Conservation (phyloP, 2,329 filamentous ascomycete genomes). For the Curvularia sp. region DNA sequence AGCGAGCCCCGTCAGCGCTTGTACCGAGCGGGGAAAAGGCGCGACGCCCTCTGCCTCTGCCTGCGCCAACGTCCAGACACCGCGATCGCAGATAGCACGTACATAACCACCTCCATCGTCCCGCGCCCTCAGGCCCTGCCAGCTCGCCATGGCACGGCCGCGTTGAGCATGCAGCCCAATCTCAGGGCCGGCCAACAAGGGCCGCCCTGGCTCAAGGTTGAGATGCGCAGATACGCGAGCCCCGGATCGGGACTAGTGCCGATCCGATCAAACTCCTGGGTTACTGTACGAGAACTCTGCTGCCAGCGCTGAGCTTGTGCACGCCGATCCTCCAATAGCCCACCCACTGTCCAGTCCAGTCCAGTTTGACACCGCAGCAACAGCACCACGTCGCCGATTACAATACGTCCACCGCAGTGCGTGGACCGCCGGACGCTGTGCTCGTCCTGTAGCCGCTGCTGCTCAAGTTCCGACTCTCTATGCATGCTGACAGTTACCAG, state of each 20-base stretch:
- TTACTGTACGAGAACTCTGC: slow-evolving; percentile 3
- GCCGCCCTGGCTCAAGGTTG: not conserved
- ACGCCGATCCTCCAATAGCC: slow-evolving; percentile 11
- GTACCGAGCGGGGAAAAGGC: not conserved
- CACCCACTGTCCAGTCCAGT: not conserved
- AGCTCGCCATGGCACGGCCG: slow-evolving; percentile 3
- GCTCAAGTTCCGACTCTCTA: too few species aligned
- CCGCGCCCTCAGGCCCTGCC: not conserved
- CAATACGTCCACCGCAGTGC: not conserved
- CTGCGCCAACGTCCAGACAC: not conserved
- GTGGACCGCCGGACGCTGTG: too few species aligned
- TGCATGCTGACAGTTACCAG: not conserved
- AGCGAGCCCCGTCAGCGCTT: slow-evolving; percentile 9
- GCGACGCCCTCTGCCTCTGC: not conserved
- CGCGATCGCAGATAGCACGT: too few species aligned
- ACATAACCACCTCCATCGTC: not conserved
- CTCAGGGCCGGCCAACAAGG: slow-evolving; percentile 12
- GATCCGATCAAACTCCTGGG: slow-evolving; percentile 19
- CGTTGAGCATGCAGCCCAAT: slow-evolving; percentile 13
- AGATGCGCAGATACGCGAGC: slow-evolving; percentile 24
- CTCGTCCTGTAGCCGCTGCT: not conserved
- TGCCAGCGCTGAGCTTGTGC: not conserved
- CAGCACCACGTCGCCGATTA: slow-evolving; percentile 11
- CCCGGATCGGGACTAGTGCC: slow-evolving; percentile 18
- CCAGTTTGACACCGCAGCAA: not conserved